Conservation (phyloP, 768 basidiomycete species). For the button mushroom (Agaricus bisporus) region DNA sequence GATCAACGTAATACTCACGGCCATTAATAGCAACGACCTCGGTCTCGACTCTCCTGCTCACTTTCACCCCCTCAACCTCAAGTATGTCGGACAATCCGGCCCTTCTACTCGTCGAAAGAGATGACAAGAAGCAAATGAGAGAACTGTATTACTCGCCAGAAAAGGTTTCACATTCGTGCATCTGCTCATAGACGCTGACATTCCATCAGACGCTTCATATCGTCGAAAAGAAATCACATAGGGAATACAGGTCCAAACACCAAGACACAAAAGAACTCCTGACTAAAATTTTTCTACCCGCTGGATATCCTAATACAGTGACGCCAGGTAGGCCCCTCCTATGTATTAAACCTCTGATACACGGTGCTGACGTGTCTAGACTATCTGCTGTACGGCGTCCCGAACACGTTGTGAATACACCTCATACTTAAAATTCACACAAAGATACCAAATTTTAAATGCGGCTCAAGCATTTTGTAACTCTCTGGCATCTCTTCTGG, state of each 20-base stretch:
- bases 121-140: neutral
- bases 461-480: constrained; percentile 67
- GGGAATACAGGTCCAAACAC: neutral
- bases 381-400: constrained; percentile 41
- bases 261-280: constrained; percentile 4
- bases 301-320: constrained; percentile 13
- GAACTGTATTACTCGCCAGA: neutral
- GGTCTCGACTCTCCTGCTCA: too few species aligned
- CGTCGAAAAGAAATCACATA: neutral
- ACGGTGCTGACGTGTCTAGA: constrained; percentile 26
- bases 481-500: constrained; percentile 54
- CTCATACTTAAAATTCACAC: neutral
- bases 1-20: too few species aligned
- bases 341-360: neutral
- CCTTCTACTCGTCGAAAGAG: neutral
- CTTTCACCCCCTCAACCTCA: too few species aligned
- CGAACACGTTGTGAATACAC: neutral
- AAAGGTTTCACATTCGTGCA: neutral
- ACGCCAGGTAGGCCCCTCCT: constrained; percentile 9
- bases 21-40: too few species aligned
- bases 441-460: constrained; percentile 62
- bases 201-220: neutral
- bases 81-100: too few species aligned
- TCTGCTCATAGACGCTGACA: neutral
- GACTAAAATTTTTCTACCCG: constrained; percentile 12